Base-by-base conservation (phyloP, 148 eudicot species). In the Heliamphora exappendiculata region DNA sequence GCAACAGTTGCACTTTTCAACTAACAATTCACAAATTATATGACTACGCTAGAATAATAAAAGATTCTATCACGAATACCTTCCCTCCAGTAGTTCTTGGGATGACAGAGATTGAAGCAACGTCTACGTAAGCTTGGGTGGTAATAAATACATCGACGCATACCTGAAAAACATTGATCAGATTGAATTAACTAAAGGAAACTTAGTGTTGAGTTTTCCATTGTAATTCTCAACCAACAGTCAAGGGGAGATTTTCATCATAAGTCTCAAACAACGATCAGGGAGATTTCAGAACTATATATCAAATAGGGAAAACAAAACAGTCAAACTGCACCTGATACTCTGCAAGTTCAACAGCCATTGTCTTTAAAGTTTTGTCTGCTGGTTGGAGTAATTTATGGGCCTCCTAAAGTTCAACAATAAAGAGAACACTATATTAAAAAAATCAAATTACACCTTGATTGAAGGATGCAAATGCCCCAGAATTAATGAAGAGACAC, bases 1-100 rank as follows among this genome's bases (percentile, higher is more conserved):
- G 54, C 54, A 44, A 11, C 29, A 50, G 24, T 71, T 51, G 11
- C 16, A 19, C 28, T 0, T 19, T 9, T 10, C 54, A 14, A 54
- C 28, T 28, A 60, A 74, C 37, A 57, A 59, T 54, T 58, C 28
- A 44, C 41, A 47, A 41, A 19, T 44, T 59, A n/a, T n/a, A 45
- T 19, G n/a, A 76, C 20, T 36, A 16, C 50, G 16, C 29, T 36
- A 64, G n/a, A 80, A 36, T 10, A 80, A 45, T 20, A 8, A 49
- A 60, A 54, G 36, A 63, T 19, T 62, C 26, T 14, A 13, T 62
- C 14, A 34, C 34, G 49, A 70, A 66, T 88, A 95, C 99, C 99
- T 95, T 96, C 73, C 99, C 99, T 72, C 99, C 99, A 7, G 99
- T 95, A 73, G 94, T 95, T 82, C 89, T 93, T 75, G 98, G 94